Conservation (phyloP, 129 eudicot genomes). For the Pseudognaphalium luteoalbum region DNA sequence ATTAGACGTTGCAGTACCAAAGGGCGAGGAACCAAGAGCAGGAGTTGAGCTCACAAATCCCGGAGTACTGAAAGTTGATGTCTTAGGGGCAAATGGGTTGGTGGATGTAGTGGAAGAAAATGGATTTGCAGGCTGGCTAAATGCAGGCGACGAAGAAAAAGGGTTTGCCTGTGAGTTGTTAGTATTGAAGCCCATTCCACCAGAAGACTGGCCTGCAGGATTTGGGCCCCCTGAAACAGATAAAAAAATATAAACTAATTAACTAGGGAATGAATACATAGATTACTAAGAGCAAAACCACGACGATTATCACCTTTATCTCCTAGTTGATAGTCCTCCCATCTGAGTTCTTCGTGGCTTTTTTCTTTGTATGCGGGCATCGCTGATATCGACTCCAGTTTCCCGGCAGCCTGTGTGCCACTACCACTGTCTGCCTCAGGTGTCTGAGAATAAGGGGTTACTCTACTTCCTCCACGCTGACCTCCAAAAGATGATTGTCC, state of each 20-base stretch:
- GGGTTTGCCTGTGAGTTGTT: constrained; percentile 45
- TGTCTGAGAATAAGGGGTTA: constrained; percentile 71
- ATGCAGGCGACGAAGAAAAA: constrained; percentile 62
- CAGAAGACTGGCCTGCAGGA: constrained; percentile 79
- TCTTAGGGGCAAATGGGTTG: constrained; percentile 72
- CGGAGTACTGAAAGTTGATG: constrained; percentile 50
- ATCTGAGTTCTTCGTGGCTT: constrained; percentile 93
- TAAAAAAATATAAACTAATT: not conserved
- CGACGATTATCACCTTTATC: constrained; percentile 68
- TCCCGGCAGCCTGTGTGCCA: constrained; percentile 72
- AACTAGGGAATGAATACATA: constrained; percentile 1
- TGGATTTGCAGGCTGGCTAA: constrained; percentile 70
- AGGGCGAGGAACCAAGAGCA: constrained; percentile 66
- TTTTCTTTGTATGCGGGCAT: constrained; percentile 92
- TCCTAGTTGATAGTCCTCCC: constrained; percentile 96
- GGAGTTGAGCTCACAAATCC: constrained; percentile 69
- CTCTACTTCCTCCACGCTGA: constrained; percentile 83
- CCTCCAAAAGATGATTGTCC: constrained; percentile 75
- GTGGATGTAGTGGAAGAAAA: constrained; percentile 63
- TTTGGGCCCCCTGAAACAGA: constrained; percentile 71
- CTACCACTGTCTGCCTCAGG: constrained; percentile 60
- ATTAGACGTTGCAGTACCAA: constrained; percentile 53
- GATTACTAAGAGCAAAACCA: not conserved
- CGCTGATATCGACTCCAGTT: constrained; percentile 89
- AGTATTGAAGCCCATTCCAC: constrained; percentile 56